These are phyloP conservation scores for Hericium erinaceus DNA, from an alignment of 768 basidiomycete species.

Conservation along the genomic window DNA sequence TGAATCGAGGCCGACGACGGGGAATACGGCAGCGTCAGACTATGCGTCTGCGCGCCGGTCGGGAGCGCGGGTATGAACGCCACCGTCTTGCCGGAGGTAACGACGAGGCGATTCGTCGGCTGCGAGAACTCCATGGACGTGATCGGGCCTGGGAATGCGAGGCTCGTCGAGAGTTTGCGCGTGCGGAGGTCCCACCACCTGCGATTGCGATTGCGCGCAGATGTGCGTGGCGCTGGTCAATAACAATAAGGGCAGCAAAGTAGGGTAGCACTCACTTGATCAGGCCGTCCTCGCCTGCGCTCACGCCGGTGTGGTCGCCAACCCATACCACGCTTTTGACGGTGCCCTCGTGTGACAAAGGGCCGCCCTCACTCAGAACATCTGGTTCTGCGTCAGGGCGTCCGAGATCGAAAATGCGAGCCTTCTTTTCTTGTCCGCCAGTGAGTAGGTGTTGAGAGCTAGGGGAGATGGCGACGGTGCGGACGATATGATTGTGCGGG, in stretches of 20 bases:
- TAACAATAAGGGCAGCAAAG: neutral
- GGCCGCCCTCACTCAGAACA: constrained; percentile 52
- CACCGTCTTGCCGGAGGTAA: constrained; percentile 88
- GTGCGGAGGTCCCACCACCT: constrained; percentile 98
- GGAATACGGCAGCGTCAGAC: constrained; percentile 70
- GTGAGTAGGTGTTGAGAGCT: constrained; percentile 62
- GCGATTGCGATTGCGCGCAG: constrained; percentile 6
- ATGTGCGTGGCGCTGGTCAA: neutral
- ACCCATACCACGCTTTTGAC: constrained; percentile 94
- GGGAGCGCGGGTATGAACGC: constrained; percentile 79
- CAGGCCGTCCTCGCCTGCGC: constrained; percentile 85
- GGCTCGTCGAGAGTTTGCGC: constrained; percentile 55
- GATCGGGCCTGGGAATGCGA: constrained; percentile 71
- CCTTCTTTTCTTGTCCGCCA: constrained; percentile 96
- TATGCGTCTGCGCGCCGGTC: constrained; percentile 53
- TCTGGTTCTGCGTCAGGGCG: constrained; percentile 84
- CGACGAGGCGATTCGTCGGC: constrained; percentile 73
- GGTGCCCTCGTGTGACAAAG: constrained; percentile 73
- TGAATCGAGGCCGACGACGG: constrained; percentile 95
- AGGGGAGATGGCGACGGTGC: constrained; percentile 84
- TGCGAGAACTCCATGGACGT: constrained; percentile 90
- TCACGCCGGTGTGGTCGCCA: constrained; percentile 77
- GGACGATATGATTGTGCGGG: constrained; percentile 96
- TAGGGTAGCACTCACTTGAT: constrained; percentile 55
- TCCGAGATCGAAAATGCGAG: constrained; percentile 85